Evolutionary conservation across 805 yeast genomes (phyloP).

Genomic region (Cyberlindnera misumaiensis): DNA sequence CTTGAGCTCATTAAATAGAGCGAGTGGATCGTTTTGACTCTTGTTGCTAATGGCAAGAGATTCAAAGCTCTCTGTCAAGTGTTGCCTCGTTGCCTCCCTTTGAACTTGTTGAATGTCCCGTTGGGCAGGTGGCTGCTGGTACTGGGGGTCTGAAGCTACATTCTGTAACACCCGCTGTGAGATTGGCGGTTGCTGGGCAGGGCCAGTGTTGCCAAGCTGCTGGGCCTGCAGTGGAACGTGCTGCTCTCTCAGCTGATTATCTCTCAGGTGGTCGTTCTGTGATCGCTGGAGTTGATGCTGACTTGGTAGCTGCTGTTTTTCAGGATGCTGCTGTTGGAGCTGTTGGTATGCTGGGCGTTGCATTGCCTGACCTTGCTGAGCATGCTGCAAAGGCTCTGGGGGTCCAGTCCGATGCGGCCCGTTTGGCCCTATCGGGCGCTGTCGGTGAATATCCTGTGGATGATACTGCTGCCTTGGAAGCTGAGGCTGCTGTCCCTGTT

Average conservation of each 20-base stretch:
- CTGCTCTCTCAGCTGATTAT: no score
- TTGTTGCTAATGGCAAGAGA: neutral
- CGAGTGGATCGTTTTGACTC: no score
- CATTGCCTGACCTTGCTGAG: neutral
- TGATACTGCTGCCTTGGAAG: neutral
- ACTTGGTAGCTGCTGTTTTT: neutral
- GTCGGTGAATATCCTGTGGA: neutral
- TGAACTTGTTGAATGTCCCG: neutral
- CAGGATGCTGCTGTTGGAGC: neutral
- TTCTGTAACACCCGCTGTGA: no score
- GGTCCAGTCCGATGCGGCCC: no score
- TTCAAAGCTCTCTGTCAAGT: neutral
- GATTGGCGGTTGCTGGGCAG: no score
- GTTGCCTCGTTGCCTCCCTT: neutral
- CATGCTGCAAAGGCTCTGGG: no score
- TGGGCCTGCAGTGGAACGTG: no score
- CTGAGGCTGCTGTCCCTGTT: neutral
- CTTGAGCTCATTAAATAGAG: neutral
- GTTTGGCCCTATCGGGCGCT: neutral
- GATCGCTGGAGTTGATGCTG: no score
- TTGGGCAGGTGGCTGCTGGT: neutral
- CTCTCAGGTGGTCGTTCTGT: no score
- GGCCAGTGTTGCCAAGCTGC: no score
- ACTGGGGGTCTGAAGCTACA: neutral
- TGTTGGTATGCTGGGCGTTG: constrained; percentile 1